Percentiles rank a stretch among this genome's conserved stretches.
Evolutionary conservation across 2,329 filamentous ascomycete genomes (phyloP).

Genomic region (Rachicladosporium sp.): DNA sequence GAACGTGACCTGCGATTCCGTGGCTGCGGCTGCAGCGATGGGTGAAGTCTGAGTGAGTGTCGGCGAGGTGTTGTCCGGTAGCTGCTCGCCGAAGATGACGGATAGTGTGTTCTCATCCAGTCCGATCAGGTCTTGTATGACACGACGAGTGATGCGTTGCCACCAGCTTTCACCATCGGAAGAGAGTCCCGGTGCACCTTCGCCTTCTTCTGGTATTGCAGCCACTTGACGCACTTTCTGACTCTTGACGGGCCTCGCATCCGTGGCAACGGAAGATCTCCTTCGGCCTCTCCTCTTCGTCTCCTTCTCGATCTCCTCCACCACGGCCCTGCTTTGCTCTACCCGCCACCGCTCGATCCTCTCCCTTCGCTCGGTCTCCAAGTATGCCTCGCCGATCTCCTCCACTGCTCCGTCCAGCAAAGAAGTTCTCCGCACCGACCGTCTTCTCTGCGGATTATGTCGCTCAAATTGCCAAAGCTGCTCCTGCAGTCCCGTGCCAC

Average conservation of each 20-base stretch:
- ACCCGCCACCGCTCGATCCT: constrained; percentile 86
- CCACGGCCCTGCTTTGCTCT: constrained; percentile 73
- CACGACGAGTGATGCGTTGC: constrained; percentile 68
- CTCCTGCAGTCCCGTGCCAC: constrained; percentile 52
- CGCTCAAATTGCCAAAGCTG: constrained; percentile 82
- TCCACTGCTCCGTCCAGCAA: constrained; percentile 48
- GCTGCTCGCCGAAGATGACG: constrained; percentile 71
- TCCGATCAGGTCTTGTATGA: constrained; percentile 80
- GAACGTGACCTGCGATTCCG: constrained; percentile 22
- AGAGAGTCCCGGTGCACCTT: constrained; percentile 12
- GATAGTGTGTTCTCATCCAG: constrained; percentile 77
- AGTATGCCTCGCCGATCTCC: constrained; percentile 40
- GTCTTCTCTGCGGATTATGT: constrained; percentile 61
- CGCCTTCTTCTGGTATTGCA: constrained; percentile 16
- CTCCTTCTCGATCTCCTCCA: constrained; percentile 83
- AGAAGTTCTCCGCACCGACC: constrained; percentile 40
- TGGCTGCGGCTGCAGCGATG: constrained; percentile 13
- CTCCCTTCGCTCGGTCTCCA: constrained; percentile 59
- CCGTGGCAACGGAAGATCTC: constrained; percentile 33
- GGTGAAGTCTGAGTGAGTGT: constrained; percentile 23
- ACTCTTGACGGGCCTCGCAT: constrained; percentile 8
- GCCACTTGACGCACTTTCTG: constrained; percentile 9
- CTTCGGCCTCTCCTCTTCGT: constrained; percentile 52
- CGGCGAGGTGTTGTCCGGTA: constrained; percentile 36
- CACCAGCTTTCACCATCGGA: constrained; percentile 53